Conservation (phyloP, 257 asterid species). For the Solanum paucissectum region DNA sequence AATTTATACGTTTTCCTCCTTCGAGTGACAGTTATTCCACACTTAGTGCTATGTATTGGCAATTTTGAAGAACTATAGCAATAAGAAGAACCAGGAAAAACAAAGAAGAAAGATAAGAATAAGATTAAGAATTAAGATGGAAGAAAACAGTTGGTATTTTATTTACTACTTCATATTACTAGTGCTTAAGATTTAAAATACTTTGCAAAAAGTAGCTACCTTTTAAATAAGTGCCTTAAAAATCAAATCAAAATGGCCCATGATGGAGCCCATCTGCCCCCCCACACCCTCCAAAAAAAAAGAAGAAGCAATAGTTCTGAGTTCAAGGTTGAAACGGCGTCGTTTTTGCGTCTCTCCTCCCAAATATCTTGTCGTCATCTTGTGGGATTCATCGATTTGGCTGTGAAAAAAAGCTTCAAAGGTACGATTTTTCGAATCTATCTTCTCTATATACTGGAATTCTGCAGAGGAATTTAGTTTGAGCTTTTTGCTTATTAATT, state of each 20-base stretch:
- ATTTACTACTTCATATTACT: neutral
- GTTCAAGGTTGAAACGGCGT: neutral
- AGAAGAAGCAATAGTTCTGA: neutral
- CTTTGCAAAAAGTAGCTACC: neutral
- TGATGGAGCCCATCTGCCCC: neutral
- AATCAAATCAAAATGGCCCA: neutral
- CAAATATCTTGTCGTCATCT: neutral
- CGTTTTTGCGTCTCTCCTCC: neutral
- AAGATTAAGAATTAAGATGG: neutral
- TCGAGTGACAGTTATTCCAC: neutral
- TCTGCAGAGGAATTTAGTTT: neutral
- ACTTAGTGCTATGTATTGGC: neutral
- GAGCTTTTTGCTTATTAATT: neutral
- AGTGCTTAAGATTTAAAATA: neutral
- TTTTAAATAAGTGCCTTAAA: neutral
- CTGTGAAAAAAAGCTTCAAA: neutral
- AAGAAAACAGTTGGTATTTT: neutral
- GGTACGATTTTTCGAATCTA: neutral
- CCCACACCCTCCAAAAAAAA: fast-evolving
- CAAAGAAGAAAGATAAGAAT: neutral
- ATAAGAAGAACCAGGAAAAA: neutral
- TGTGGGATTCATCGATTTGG: neutral
- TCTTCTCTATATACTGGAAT: neutral
- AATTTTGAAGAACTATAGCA: neutral
- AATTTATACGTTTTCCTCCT: neutral